Evolutionary conservation across 345 rosid genomes (phyloP), one percentile per base, ranked within the genome.

Genomic region (Viola odorata): DNA sequence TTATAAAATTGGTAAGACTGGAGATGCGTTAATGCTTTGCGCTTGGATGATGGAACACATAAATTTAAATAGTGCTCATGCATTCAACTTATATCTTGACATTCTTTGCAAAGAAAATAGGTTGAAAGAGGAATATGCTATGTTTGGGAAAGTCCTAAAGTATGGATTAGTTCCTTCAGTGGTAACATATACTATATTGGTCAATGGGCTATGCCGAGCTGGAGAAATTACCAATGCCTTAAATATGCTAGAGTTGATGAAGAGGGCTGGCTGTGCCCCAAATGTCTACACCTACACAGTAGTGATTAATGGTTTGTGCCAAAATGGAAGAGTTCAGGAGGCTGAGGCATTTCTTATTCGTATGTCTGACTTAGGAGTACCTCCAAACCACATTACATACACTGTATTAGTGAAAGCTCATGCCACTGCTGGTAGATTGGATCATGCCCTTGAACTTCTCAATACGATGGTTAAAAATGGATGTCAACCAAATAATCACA

Each of bases 241-340:
- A 39, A 63, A 42, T 48, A 57, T 73, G 66, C 38, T 76, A 10
- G 12, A 45, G 77, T 15, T 50, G 58, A 81, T 81, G 85, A 76
- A 78, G 62, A 54, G 47, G 44, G 69, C 56, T 50, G 79, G 81
- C 52, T 78, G 82, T 66, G 74, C 72, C 40, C 85, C 85, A 16
- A 66, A 71, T 69, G 79, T 81, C 14, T 73, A 78, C 53, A 67
- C 82, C 51, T 81, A 78, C 71, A 81, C 80, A 36, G 77, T 81
- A 41, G 51, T 75, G 67, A 72, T 81, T 40, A 71, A 69, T 12
- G 85, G 85, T 54, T 72, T 81, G 39, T 81, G 72, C 66, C 77
- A 71, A 63, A 49, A 39, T 61, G 79, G 81, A 72, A 71, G 79
- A 71, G 7, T 73, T 12, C 63, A 75, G 62, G 82, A 78, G 54